Base-by-base conservation (phyloP, 306 rosid species). In the Sicyos baderoa region DNA sequence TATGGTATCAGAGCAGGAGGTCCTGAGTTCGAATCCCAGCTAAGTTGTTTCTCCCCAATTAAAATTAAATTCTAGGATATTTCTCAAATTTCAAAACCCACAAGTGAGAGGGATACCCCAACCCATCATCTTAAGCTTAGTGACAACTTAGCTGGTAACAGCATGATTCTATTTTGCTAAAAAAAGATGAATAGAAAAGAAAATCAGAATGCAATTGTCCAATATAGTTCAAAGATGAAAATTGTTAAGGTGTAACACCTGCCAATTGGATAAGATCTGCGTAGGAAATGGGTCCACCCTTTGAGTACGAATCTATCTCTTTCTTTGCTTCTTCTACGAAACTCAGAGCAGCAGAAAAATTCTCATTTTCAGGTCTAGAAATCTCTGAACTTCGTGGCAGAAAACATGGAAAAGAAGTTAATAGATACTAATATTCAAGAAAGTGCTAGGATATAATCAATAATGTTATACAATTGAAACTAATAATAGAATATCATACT, bases 211-310 rank as follows among this genome's bases (percentile, higher is more conserved):
- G 42, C 12, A 56, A 44, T 56, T 44, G 37, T 53, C 25, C 71
- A 48, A 48, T 47, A 27, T 9, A 47, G 71, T 47, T 48, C 22
- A 23, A 17, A 66, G 61, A 69, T 29, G 61, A 15, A 8, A 70
- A 58, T 61, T 52, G 22, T 22, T 69, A 60, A 76, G 54, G 71
- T 58, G 52, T 27, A 75, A 68, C 69, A 93, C 97, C 99, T 86
- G 90, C 94, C 22, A 4, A 79, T 40, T 84, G 94, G 83, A 93
- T 82, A 58, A 93, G 87, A 86, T 93, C 99, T 71, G 99, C 79
- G 82, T 71, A 93, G 68, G 97, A 86, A 79, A 90, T 80, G 48
- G 96, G 90, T 63, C 97, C 99, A 68, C 88, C 99, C 86, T 88
- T 89, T 73, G 97, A 85, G 80, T 82, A 81, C 4, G 86, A 79